Percentiles rank a stretch among this genome's conserved stretches.
phyloP scores from a whole-genome alignment of 2,329 filamentous ascomycete genomes.

The Huntiella savannae region DNA sequence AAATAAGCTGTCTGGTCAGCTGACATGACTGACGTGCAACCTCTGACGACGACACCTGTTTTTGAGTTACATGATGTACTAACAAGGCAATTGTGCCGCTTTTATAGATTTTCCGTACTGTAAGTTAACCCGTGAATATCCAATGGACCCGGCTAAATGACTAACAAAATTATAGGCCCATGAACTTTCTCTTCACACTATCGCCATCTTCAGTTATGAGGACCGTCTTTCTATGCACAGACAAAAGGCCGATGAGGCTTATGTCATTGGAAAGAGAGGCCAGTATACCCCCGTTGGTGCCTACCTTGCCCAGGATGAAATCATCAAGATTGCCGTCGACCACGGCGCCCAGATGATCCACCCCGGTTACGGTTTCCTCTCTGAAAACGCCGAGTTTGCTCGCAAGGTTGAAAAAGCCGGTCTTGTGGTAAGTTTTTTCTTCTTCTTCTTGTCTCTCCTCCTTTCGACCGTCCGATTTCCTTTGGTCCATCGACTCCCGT shows the following conservation, averaged over 20 bases:
- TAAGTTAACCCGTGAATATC: slow-evolving; percentile 1
- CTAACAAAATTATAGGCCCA: slow-evolving; percentile 40
- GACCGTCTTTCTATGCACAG: slow-evolving; percentile 97
- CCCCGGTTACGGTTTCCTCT: slow-evolving; percentile 93
- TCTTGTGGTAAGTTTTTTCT: slow-evolving; percentile 50
- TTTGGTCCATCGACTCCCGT: not conserved
- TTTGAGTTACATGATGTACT: slow-evolving; percentile 1
- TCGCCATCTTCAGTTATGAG: slow-evolving; percentile 89
- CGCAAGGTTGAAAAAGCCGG: slow-evolving; percentile 88
- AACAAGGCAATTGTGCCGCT: slow-evolving; percentile 3
- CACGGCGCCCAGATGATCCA: slow-evolving; percentile 97
- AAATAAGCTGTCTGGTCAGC: too few relatives aligned
- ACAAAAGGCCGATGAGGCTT: slow-evolving; percentile 97
- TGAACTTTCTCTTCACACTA: slow-evolving; percentile 88
- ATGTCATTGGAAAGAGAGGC: slow-evolving; percentile 92
- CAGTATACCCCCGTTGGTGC: slow-evolving; percentile 94
- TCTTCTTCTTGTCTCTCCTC: not conserved
- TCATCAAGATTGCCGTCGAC: slow-evolving; percentile 91
- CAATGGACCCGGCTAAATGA: not conserved
- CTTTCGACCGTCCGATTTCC: not conserved
- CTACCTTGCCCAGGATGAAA: slow-evolving; percentile 90
- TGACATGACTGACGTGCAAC: too few relatives aligned
- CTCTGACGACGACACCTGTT: too few relatives aligned
- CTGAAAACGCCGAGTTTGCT: slow-evolving; percentile 92
- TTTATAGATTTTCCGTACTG: slow-evolving; percentile 11